These are phyloP conservation scores for Sugiyamaella valdiviana DNA, from an alignment of 805 yeast species.

Conservation along the genomic window DNA sequence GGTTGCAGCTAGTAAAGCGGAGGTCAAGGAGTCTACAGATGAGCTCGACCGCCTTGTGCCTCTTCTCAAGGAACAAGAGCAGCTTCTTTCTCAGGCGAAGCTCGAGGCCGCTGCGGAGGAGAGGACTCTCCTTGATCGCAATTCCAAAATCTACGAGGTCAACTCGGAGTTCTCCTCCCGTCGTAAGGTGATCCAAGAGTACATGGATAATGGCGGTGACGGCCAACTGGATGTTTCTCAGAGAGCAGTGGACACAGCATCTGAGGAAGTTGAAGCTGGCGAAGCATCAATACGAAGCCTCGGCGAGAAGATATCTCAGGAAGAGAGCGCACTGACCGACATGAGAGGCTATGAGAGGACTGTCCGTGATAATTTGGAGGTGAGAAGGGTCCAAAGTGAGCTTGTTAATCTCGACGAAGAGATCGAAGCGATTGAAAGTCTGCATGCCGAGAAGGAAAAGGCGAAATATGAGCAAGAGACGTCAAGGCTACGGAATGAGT, in stretches of 20 bases:
- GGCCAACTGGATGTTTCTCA: conserved; percentile 19
- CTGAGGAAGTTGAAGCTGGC: conserved; percentile 18
- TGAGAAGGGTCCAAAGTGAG: conserved; percentile 41
- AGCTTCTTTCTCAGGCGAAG: conserved; percentile 6
- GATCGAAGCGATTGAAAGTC: conserved; percentile 43
- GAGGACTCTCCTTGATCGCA: conserved; percentile 3
- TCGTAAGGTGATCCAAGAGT: conserved; percentile 10
- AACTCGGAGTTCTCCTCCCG: conserved; percentile 7
- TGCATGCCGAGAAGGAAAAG: conserved; percentile 54
- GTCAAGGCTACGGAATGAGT: conserved; percentile 40
- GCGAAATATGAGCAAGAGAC: conserved; percentile 57
- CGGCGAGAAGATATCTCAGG: conserved; percentile 23
- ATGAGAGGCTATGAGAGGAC: conserved; percentile 57
- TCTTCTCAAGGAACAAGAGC: conserved; percentile 9
- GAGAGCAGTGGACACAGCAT: conserved; percentile 25
- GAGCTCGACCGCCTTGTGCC: conserved; percentile 8
- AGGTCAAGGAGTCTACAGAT: conserved; percentile 10
- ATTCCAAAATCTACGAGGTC: conserved; percentile 4
- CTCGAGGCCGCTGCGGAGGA: conserved; percentile 13
- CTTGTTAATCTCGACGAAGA: conserved; percentile 34
- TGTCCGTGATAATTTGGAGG: conserved; percentile 57
- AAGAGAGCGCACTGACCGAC: conserved; percentile 45
- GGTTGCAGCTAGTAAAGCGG: conserved; percentile 4
- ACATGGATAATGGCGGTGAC: conserved; percentile 11
- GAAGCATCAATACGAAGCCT: conserved; percentile 21